Conservation (phyloP, 495 filamentous ascomycete genomes). For the Astrothelium subdiscretum region DNA sequence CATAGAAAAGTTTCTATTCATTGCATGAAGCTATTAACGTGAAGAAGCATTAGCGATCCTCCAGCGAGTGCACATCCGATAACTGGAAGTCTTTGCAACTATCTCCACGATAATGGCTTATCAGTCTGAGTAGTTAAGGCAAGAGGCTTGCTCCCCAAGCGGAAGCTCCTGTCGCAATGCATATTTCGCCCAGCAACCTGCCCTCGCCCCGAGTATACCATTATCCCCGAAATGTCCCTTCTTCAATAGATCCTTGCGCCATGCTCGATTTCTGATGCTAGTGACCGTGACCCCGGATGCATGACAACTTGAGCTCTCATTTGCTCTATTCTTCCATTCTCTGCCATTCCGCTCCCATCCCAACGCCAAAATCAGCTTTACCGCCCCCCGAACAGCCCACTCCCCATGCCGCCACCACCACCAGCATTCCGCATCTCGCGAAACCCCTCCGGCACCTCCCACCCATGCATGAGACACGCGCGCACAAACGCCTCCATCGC, state of each 20-base stretch:
- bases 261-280: not conserved
- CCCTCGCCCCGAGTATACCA: not conserved
- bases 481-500: slow-evolving; percentile 63
- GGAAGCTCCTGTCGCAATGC: too few relatives aligned
- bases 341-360: not conserved
- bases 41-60: too few relatives aligned
- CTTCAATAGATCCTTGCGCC: not conserved
- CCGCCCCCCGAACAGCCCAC: not conserved
- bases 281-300: not conserved
- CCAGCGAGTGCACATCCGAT: too few relatives aligned
- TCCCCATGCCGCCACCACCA: not conserved
- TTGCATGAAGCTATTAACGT: too few relatives aligned
- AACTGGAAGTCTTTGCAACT: too few relatives aligned
- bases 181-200: not conserved
- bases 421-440: slow-evolving; percentile 17
- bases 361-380: not conserved
- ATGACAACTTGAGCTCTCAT: not conserved
- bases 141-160: too few relatives aligned
- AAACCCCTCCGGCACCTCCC: slow-evolving; percentile 29
- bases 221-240: not conserved
- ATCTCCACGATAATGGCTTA: too few relatives aligned
- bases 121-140: too few relatives aligned
- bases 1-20: too few relatives aligned
- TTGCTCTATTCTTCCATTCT: not conserved
- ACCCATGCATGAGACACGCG: slow-evolving; percentile 55